Evolutionary conservation across 257 asterid species (phyloP).

Genomic region (Solanum etuberosum): DNA sequence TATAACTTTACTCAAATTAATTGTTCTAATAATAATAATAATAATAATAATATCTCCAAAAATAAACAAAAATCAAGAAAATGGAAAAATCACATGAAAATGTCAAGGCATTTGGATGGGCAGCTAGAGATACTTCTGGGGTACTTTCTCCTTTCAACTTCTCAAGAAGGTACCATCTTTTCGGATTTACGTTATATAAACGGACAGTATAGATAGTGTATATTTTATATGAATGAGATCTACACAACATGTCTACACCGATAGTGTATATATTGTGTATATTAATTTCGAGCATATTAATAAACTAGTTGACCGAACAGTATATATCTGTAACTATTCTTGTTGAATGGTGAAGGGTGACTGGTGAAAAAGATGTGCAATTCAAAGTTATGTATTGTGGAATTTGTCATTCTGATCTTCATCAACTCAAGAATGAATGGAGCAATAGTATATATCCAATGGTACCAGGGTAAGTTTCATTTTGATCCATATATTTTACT

Average conservation of each 20-base stretch:
- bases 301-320: not conserved
- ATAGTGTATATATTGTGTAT: not conserved
- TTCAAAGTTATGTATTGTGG: constrained; percentile 16
- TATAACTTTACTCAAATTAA: not conserved
- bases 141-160: constrained; percentile 12
- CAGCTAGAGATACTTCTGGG: constrained; percentile 13
- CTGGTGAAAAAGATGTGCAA: constrained; percentile 12
- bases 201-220: not conserved
- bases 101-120: constrained; percentile 15
- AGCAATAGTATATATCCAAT: constrained; percentile 5
- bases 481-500: not conserved
- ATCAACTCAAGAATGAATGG: constrained; percentile 7
- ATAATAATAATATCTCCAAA: not conserved
- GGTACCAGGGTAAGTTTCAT: constrained; percentile 14
- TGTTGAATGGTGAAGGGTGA: not conserved
- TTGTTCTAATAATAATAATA: not conserved
- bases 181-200: not conserved
- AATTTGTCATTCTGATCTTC: constrained; percentile 12
- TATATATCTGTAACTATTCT: not conserved
- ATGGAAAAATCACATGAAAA: constrained; percentile 1
- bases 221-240: not conserved
- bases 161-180: constrained; percentile 4
- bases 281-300: no score
- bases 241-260: not conserved
- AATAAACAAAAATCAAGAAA: not conserved